Percentiles rank a stretch among this genome's conserved stretches.
These are phyloP conservation scores for Fusarium sp. DNA, from an alignment of 2,329 filamentous ascomycete species.

Conservation along the genomic window DNA sequence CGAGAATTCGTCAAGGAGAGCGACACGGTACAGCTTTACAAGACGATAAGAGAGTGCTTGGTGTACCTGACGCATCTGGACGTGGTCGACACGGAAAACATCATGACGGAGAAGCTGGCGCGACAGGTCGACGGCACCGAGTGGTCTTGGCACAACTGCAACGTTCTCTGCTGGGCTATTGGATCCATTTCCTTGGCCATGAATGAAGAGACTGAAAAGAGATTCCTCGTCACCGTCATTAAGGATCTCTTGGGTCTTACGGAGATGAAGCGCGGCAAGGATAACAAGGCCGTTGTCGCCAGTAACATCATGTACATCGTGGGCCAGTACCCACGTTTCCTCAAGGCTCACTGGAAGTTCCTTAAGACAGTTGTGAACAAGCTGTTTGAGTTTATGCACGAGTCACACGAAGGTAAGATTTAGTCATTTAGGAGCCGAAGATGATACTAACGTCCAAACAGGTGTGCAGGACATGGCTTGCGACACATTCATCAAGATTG, in stretches of 20 bases:
- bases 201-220: slow-evolving; percentile 99
- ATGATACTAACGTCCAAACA: slow-evolving; percentile 45
- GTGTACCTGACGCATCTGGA: slow-evolving; percentile 98
- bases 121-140: slow-evolving; percentile 94
- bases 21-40: slow-evolving; percentile 98
- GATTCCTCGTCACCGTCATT: slow-evolving; percentile 97
- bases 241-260: slow-evolving; percentile 96
- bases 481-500: slow-evolving; percentile 99
- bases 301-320: slow-evolving; percentile 99
- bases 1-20: slow-evolving; percentile 99
- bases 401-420: slow-evolving; percentile 87
- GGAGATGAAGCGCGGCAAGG: slow-evolving; percentile 99
- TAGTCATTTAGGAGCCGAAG: background rate
- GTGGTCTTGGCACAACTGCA: slow-evolving; percentile 99
- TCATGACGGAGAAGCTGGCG: slow-evolving; percentile 98
- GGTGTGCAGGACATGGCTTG: slow-evolving; percentile 99
- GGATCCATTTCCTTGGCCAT: slow-evolving; percentile 98
- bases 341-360: slow-evolving; percentile 99
- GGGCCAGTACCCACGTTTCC: slow-evolving; percentile 95
- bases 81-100: slow-evolving; percentile 95
- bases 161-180: slow-evolving; percentile 99
- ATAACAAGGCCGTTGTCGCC: slow-evolving; percentile 98
- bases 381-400: slow-evolving; percentile 99
- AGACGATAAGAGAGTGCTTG: slow-evolving; percentile 95
- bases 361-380: slow-evolving; percentile 99